These are phyloP conservation scores for Alisma plantagoaquatica DNA, from an alignment of 106 monocot genomes.

Conservation along the genomic window DNA sequence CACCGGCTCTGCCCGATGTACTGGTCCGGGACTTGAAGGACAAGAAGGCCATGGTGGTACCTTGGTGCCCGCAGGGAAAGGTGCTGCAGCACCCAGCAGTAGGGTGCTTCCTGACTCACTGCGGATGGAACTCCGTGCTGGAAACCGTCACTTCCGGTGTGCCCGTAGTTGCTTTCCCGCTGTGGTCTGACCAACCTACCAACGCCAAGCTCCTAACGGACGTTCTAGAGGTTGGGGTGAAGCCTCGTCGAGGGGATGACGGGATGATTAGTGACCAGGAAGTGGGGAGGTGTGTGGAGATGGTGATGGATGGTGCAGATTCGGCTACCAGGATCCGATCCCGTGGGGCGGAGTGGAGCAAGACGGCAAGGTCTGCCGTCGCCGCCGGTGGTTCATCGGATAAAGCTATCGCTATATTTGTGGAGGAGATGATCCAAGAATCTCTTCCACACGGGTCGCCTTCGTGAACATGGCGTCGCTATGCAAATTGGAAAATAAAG, in stretches of 20 bases:
- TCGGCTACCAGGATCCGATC: conserved; percentile 7
- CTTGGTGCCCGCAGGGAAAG: background rate
- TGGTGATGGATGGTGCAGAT: conserved; percentile 22
- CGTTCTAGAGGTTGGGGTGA: conserved; percentile 35
- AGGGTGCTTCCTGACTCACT: conserved; percentile 1
- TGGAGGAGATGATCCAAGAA: no score
- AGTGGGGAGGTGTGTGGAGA: conserved; percentile 26
- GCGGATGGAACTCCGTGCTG: background rate
- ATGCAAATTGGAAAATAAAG: no score
- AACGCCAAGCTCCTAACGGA: conserved; percentile 54
- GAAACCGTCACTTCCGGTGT: background rate
- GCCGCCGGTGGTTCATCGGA: conserved; percentile 31
- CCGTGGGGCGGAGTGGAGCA: conserved; percentile 15
- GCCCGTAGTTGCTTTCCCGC: conserved; percentile 52
- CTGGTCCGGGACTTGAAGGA: background rate
- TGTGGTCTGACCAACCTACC: conserved; percentile 57
- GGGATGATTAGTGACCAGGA: background rate
- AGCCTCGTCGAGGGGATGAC: conserved; percentile 1
- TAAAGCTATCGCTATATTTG: no score
- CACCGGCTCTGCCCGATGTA: background rate
- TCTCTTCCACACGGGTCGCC: no score
- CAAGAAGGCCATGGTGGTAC: background rate
- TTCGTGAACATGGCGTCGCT: no score
- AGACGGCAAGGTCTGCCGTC: conserved; percentile 18
- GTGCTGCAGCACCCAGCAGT: background rate